These are phyloP conservation scores for Echeveria elegans DNA, from an alignment of 164 flowering plant genomes.

Conservation along the genomic window DNA sequence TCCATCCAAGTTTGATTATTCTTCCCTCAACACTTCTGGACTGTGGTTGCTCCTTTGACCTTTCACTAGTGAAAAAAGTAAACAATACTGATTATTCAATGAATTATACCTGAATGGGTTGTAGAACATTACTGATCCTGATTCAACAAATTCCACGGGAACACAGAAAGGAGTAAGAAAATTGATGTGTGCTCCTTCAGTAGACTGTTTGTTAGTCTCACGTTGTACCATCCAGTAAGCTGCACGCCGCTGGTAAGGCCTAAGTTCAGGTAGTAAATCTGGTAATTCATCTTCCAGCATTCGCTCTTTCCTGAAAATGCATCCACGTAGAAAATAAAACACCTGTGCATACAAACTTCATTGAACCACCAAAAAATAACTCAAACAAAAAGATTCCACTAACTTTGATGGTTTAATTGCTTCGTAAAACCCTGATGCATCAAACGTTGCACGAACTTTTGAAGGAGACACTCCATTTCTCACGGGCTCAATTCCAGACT, in stretches of 20 bases:
- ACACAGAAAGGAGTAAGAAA: slow-evolving; percentile 53
- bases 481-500: slow-evolving; percentile 17
- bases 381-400: slow-evolving; percentile 21
- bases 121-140: slow-evolving; percentile 56
- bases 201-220: slow-evolving; percentile 37
- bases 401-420: slow-evolving; percentile 92
- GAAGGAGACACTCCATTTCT: slow-evolving; percentile 14
- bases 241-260: slow-evolving; percentile 96
- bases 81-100: neutral
- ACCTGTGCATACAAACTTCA: neutral
- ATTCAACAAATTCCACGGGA: slow-evolving; percentile 54
- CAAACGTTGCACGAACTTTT: slow-evolving; percentile 33
- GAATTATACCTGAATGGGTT: slow-evolving; percentile 77
- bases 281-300: slow-evolving; percentile 66
- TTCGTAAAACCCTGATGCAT: slow-evolving; percentile 68
- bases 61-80: neutral
- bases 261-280: slow-evolving; percentile 66
- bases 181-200: slow-evolving; percentile 18
- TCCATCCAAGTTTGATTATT: neutral
- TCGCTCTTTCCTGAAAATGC: slow-evolving; percentile 39
- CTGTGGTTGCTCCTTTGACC: neutral
- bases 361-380: neutral
- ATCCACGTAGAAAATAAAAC: neutral
- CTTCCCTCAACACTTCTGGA: neutral
- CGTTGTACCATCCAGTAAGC: slow-evolving; percentile 90